Conservation (phyloP, 2,329 filamentous ascomycete species). For the Cladophialophora bantiana region DNA sequence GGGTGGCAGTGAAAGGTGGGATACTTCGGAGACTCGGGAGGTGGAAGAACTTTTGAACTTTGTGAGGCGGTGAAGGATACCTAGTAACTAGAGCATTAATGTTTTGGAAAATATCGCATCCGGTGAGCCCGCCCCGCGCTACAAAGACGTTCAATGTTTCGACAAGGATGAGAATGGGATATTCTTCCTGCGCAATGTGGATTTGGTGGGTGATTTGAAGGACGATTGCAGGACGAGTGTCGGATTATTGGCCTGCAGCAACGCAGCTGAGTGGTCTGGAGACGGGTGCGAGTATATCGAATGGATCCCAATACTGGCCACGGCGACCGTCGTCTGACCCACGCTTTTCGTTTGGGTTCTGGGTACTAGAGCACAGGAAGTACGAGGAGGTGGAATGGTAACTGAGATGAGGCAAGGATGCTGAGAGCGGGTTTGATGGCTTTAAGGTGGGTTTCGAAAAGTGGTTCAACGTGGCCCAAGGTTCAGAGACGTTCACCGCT, state of each 20-base stretch:
- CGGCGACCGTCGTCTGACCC: constrained; percentile 18
- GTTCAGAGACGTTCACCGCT: constrained; percentile 26
- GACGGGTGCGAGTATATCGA: constrained; percentile 7
- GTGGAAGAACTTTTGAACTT: constrained; percentile 12
- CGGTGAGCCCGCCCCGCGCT: not conserved
- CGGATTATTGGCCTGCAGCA: constrained; percentile 20
- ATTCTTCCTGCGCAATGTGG: constrained; percentile 18
- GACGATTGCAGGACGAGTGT: constrained; percentile 23
- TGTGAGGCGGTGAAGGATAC: constrained; percentile 15
- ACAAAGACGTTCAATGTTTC: constrained; percentile 13
- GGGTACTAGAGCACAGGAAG: not conserved
- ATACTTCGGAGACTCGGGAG: constrained; percentile 22
- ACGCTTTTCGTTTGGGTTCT: constrained; percentile 4
- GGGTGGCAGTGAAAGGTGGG: constrained; percentile 9
- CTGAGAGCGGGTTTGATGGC: constrained; percentile 20
- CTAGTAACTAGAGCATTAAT: constrained; percentile 8
- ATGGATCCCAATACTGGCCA: constrained; percentile 11
- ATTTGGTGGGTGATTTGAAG: constrained; percentile 9
- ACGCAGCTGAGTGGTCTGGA: constrained; percentile 9
- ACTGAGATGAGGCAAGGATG: constrained; percentile 25
- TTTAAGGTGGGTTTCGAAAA: constrained; percentile 24
- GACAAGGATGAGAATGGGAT: not conserved
- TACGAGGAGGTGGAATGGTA: not conserved
- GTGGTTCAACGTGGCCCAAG: constrained; percentile 10
- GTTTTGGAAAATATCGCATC: constrained; percentile 19